A percentile compares a stretch with the other conserved stretches of the same genome.
Evolutionary conservation across 371 early-diverging fungal genomes (phyloP).

Genomic region (Actinomucor elegans): DNA sequence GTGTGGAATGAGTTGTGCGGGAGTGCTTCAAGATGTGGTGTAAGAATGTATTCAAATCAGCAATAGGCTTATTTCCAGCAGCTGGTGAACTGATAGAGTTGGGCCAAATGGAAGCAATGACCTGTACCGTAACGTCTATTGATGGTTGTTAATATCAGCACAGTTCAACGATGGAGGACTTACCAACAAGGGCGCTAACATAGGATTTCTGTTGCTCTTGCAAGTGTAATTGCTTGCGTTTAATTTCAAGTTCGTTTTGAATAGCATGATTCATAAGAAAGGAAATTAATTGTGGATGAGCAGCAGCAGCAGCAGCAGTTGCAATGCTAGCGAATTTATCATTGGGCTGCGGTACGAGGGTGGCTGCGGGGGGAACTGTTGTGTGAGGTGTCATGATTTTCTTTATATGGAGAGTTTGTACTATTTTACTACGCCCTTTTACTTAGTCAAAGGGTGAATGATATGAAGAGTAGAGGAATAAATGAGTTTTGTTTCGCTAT

Average conservation of each 20-base stretch:
- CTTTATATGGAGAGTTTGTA: neutral
- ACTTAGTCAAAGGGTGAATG: neutral
- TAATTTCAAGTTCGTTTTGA: slow-evolving; percentile 8
- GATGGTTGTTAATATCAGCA: neutral
- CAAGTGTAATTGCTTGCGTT: slow-evolving; percentile 10
- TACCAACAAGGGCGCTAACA: slow-evolving; percentile 41
- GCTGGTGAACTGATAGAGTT: slow-evolving; percentile 14
- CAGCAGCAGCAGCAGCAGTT: neutral
- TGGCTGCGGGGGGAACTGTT: slow-evolving; percentile 15
- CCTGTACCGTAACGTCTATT: slow-evolving; percentile 55
- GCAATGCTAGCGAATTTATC: slow-evolving; percentile 12
- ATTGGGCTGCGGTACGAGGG: slow-evolving; percentile 19
- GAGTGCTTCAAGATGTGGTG: slow-evolving; percentile 74
- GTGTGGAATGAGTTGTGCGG: slow-evolving; percentile 72
- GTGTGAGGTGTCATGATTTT: slow-evolving; percentile 14
- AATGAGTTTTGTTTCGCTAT: neutral
- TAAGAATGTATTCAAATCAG: slow-evolving; percentile 65
- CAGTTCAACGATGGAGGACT: neutral
- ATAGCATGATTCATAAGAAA: slow-evolving; percentile 21
- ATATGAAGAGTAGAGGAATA: neutral
- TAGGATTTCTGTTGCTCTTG: slow-evolving; percentile 33
- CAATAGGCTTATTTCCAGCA: slow-evolving; percentile 26
- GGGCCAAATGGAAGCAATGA: slow-evolving; percentile 60
- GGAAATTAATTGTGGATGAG: slow-evolving; percentile 15
- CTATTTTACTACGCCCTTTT: neutral